Evolutionary conservation across 331 rosid species (phyloP).

Genomic region (Telfairia occidentalis): DNA sequence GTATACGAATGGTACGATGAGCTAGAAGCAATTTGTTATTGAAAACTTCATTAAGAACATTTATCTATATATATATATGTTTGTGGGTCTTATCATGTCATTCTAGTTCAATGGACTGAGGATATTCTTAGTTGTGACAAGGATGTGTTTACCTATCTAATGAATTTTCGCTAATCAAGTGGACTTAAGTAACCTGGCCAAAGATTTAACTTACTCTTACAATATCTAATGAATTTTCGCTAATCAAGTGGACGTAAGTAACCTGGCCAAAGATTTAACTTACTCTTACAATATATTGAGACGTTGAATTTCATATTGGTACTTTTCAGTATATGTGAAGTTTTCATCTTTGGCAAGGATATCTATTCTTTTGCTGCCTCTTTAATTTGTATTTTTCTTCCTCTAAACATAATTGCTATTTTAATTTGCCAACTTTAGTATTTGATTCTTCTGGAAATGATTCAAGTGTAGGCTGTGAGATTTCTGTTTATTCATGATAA

Average conservation of each 20-base stretch:
- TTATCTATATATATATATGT: neutral
- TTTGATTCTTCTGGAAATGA: neutral
- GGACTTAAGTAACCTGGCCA: neutral
- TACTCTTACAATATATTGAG: neutral
- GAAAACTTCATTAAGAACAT: conserved; percentile 7
- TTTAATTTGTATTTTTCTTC: neutral
- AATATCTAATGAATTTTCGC: neutral
- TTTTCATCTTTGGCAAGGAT: neutral
- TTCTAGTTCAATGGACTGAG: neutral
- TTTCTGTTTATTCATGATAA: neutral
- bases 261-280: neutral
- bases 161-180: neutral
- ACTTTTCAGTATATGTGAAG: neutral
- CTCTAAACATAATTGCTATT: neutral
- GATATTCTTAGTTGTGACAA: neutral
- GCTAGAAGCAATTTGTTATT: neutral
- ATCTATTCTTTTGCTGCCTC: neutral
- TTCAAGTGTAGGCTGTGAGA: neutral
- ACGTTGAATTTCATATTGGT: neutral
- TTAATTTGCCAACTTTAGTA: neutral
- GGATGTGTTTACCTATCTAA: neutral
- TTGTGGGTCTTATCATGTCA: neutral
- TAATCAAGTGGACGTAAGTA: neutral
- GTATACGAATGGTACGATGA: conserved; percentile 74
- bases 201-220: neutral